Evolutionary conservation across 306 rosid genomes (phyloP).

Genomic region (Herpetospermum pedunculosum): DNA sequence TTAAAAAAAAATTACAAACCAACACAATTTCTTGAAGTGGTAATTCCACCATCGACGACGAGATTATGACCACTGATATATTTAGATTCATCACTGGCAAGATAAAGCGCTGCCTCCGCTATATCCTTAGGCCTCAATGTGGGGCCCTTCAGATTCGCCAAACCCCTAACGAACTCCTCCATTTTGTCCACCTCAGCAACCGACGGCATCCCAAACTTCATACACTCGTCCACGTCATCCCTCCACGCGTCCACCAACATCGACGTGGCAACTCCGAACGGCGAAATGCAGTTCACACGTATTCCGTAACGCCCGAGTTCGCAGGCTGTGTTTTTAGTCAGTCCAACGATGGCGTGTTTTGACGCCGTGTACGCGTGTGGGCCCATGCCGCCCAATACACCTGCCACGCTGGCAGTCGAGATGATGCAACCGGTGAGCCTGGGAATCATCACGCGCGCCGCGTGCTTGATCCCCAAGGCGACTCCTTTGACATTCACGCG

Average conservation of each 20-base stretch:
- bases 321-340: constrained; percentile 70
- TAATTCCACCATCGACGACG: constrained; percentile 87
- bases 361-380: constrained; percentile 90
- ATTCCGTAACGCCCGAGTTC: constrained; percentile 69
- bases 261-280: constrained; percentile 85
- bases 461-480: constrained; percentile 82
- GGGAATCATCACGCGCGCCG: constrained; percentile 74
- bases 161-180: constrained; percentile 75
- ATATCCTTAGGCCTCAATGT: constrained; percentile 57
- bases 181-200: constrained; percentile 50
- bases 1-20: constrained; percentile 25
- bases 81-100: constrained; percentile 84
- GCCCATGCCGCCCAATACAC: constrained; percentile 69
- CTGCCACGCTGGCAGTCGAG: constrained; percentile 69
- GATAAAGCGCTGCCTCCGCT: constrained; percentile 88
- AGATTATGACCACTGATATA: constrained; percentile 91
- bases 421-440: constrained; percentile 54
- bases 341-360: constrained; percentile 83
- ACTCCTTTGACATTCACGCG: constrained; percentile 71
- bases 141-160: constrained; percentile 59
- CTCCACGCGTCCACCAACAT: constrained; percentile 83
- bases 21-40: constrained; percentile 66
- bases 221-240: constrained; percentile 13
- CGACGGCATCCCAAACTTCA: constrained; percentile 35
- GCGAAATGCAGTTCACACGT: constrained; percentile 76